Evolutionary conservation across 2,329 filamentous ascomycete genomes (phyloP), one percentile per base, ranked within the genome.

Genomic region (Epichloe baconii): DNA sequence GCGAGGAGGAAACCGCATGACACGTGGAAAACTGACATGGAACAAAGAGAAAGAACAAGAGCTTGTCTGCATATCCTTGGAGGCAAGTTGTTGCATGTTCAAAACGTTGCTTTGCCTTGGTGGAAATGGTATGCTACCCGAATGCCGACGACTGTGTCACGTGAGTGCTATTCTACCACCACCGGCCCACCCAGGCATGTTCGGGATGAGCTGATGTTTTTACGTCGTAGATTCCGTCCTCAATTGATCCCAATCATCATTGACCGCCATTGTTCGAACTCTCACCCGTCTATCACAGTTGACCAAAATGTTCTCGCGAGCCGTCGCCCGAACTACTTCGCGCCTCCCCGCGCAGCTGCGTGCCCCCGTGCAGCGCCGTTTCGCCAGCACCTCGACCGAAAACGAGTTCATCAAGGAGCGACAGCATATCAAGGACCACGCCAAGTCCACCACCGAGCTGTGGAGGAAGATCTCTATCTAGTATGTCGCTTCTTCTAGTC

Each of bases 391-490:
- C 62, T 68, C 86, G 62, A 81, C 83, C 68, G 86, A 95, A 75
- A 97, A 95, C 74, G 82, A 83, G 65, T 98, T 97, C 79, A 84
- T 94, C 77, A 83, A 85, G 64, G 93, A 98, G 79, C 83, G 93
- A 68, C 77, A 82, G 68, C 86, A 86, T 64, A 86, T 95, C 67
- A 90, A 94, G 78, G 82, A 88, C 62, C 93, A 98, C 71, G 93
- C 93, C 64, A 81, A 77, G 60, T 78, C 79, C 65, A 93, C 88
- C 60, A 86, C 85, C 71, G 91, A 88, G 64, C 82, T 95, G 64
- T 98, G 93, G 93, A 83, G 81, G 72, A 97, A 94, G 79, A 84
- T 97, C 64, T 93, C 88, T 58, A 78, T 96, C 77, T 97, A 88
- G 90, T 96, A 88, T 73, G 86, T 74, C 59, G 53, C 48, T 41